phyloP scores from a whole-genome alignment of 306 rosid genomes.

The Medicago arabica region DNA sequence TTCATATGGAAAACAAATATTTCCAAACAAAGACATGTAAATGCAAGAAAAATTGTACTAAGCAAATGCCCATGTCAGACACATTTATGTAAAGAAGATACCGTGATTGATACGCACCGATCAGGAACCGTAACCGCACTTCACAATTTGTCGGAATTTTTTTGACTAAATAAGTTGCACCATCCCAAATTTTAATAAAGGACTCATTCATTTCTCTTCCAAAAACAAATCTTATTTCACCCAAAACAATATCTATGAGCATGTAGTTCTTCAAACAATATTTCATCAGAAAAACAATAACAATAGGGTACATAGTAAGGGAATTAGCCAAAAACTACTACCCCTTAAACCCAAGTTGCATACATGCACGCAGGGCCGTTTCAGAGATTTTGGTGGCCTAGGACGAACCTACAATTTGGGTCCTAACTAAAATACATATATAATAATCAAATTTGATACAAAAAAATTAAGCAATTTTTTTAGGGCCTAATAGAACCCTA shows the following conservation, averaged over 20 bases:
- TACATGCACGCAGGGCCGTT: too few relatives aligned
- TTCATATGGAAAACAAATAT: constrained; percentile 1
- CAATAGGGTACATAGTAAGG: background rate
- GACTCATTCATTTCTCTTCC: constrained; percentile 1
- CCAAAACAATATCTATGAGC: constrained; percentile 3
- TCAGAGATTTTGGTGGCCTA: too few relatives aligned
- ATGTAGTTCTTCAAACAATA: constrained; percentile 4
- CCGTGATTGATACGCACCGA: background rate
- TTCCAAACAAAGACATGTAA: constrained; percentile 10
- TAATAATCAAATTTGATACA: too few relatives aligned
- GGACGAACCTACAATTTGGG: too few relatives aligned
- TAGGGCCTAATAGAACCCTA: too few relatives aligned
- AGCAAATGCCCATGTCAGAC: background rate
- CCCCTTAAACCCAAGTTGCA: background rate
- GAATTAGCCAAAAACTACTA: background rate
- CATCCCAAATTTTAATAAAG: background rate
- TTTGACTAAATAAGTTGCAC: constrained; percentile 19
- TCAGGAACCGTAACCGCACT: background rate
- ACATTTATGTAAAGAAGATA: background rate
- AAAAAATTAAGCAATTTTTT: too few relatives aligned
- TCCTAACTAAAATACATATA: too few relatives aligned
- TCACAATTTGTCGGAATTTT: background rate
- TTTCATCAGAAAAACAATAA: background rate
- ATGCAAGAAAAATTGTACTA: background rate
- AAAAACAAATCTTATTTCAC: background rate